Evolutionary conservation across 495 filamentous ascomycete genomes (phyloP).

Genomic region (Baudoinia panamericana): DNA sequence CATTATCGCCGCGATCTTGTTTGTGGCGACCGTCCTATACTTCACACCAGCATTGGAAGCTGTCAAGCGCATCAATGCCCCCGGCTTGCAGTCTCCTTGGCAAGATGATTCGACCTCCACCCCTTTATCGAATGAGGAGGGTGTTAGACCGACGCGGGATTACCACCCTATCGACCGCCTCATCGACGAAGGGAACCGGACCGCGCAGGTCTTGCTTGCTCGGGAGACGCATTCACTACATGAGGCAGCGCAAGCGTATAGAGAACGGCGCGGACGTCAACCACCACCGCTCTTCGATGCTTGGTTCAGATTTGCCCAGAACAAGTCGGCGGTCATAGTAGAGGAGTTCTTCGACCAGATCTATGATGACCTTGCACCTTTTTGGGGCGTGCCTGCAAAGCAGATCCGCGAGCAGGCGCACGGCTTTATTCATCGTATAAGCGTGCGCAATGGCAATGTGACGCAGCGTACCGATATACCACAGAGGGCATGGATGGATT

Average conservation of each 20-base stretch:
- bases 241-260: constrained; percentile 24
- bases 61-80: constrained; percentile 1
- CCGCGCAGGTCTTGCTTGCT: constrained; percentile 18
- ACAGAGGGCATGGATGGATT: constrained; percentile 21
- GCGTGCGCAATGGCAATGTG: constrained; percentile 24
- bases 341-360: constrained; percentile 34
- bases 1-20: constrained; percentile 2
- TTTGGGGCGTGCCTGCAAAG: constrained; percentile 27
- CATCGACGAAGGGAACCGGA: constrained; percentile 20
- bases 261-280: constrained; percentile 26
- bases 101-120: too few relatives aligned
- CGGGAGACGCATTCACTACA: constrained; percentile 23
- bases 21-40: constrained; percentile 5
- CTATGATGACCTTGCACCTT: constrained; percentile 28
- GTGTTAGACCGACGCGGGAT: not conserved
- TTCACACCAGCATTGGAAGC: constrained; percentile 3
- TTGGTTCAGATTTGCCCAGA: constrained; percentile 27
- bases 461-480: constrained; percentile 19
- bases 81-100: not conserved
- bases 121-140: too few relatives aligned
- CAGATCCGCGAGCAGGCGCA: constrained; percentile 25
- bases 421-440: constrained; percentile 19
- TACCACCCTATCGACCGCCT: constrained; percentile 29
- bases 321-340: constrained; percentile 24
- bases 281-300: constrained; percentile 29